A percentile compares a stretch with the other conserved stretches of the same genome.
These are phyloP conservation scores for Gonapodya prolifera DNA, from an alignment of 192 early-diverging fungal genomes.

Conservation along the genomic window DNA sequence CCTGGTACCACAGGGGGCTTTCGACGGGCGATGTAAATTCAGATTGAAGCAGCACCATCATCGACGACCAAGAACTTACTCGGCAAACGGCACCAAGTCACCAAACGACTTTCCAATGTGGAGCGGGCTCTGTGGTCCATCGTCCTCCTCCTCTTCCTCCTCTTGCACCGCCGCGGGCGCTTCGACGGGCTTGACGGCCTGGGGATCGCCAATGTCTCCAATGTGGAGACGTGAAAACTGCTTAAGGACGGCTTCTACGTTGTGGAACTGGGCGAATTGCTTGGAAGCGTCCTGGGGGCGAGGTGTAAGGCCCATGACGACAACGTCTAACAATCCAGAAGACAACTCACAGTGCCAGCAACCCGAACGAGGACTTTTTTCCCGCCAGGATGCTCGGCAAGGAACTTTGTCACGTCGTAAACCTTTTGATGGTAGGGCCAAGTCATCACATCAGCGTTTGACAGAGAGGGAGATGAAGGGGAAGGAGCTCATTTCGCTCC, in stretches of 20 bases:
- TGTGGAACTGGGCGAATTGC: constrained; percentile 80
- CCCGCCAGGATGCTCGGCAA: constrained; percentile 22
- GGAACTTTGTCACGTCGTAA: constrained; percentile 37
- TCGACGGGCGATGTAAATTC: background rate
- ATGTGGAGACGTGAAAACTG: background rate
- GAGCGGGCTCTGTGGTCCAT: background rate
- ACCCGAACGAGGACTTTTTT: constrained; percentile 65
- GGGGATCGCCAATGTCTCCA: background rate
- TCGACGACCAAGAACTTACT: constrained; percentile 19
- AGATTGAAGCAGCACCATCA: background rate
- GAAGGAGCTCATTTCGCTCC: too few species aligned
- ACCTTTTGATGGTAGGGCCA: constrained; percentile 14
- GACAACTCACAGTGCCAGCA: constrained; percentile 23
- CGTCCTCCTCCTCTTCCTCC: background rate
- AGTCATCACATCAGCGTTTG: too few species aligned
- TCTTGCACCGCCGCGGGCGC: background rate
- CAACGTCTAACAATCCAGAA: background rate
- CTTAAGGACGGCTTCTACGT: constrained; percentile 11
- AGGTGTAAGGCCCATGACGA: background rate
- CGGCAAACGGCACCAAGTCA: constrained; percentile 61
- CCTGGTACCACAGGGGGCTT: constrained; percentile 25
- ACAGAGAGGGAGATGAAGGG: too few species aligned
- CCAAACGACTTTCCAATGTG: constrained; percentile 46
- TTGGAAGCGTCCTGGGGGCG: constrained; percentile 50
- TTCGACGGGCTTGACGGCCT: background rate